A percentile compares a stretch with the other conserved stretches of the same genome.
These are phyloP conservation scores for Solanum lignicaule DNA, from an alignment of 257 asterid species.

Conservation along the genomic window DNA sequence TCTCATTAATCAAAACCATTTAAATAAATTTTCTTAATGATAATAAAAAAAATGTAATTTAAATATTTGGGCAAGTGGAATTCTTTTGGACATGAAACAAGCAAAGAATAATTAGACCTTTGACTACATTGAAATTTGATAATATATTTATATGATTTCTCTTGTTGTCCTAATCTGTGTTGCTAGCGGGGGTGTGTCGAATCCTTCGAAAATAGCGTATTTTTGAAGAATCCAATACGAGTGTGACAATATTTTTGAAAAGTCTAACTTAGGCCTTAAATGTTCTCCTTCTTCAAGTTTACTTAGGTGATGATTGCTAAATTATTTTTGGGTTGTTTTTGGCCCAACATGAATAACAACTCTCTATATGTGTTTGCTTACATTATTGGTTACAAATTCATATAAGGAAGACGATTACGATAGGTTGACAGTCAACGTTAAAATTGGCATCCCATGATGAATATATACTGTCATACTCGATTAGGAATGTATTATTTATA, in stretches of 20 bases:
- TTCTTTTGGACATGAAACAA: not conserved
- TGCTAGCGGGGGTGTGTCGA: fast-evolving
- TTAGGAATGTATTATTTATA: not conserved
- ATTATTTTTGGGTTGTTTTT: not conserved
- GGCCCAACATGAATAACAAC: not conserved
- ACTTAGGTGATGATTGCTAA: not conserved
- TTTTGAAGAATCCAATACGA: fast-evolving
- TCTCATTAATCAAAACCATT: not conserved
- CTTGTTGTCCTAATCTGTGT: not conserved
- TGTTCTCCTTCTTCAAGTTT: not conserved
- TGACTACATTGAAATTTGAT: not conserved
- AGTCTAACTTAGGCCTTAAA: too few relatives aligned
- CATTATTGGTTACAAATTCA: not conserved
- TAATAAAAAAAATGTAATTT: not conserved
- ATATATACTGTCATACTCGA: not conserved
- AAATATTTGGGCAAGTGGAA: not conserved
- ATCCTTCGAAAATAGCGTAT: fast-evolving
- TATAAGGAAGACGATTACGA: not conserved
- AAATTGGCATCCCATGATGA: not conserved
- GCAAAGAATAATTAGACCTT: not conserved
- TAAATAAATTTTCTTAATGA: not conserved
- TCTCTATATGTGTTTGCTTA: not conserved
- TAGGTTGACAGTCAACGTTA: not conserved
- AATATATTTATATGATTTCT: not conserved
- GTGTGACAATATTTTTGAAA: fast-evolving